Conservation (phyloP, 176 grass and related monocot species). For the Themeda triandra region DNA sequence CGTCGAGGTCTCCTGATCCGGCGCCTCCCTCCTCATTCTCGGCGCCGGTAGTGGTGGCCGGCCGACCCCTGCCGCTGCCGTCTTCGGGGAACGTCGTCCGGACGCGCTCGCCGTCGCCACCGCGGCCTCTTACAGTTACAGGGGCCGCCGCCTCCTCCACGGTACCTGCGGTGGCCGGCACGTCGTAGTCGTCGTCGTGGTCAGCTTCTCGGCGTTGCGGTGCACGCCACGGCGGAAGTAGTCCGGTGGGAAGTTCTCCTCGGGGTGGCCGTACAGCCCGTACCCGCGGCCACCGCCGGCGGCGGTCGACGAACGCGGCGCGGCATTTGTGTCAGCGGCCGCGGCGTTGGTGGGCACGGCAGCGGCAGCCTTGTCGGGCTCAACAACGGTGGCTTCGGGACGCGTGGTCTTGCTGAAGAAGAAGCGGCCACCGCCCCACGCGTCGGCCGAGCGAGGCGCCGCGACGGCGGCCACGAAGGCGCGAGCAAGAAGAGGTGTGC, state of each 20-base stretch:
- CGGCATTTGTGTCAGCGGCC: not conserved
- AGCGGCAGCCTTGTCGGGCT: conserved; percentile 22
- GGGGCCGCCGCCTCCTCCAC: not conserved
- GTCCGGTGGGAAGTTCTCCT: conserved; percentile 39
- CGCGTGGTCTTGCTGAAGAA: conserved; percentile 50
- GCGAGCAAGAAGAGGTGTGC: too few relatives aligned
- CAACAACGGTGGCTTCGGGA: not conserved
- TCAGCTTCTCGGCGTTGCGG: conserved; percentile 46
- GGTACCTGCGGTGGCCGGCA: not conserved
- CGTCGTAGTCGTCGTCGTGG: conserved; percentile 6
- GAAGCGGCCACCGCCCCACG: conserved; percentile 39
- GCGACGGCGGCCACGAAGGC: not conserved
- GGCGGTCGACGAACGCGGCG: conserved; percentile 24
- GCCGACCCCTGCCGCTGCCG: conserved; percentile 40
- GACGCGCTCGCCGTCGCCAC: not conserved
- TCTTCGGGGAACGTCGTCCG: conserved; percentile 1
- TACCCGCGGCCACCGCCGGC: conserved; percentile 29
- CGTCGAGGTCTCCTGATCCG: not conserved
- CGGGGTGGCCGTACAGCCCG: conserved; percentile 50
- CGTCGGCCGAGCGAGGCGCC: not conserved
- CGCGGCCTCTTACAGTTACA: not conserved
- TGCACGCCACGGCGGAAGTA: conserved; percentile 63
- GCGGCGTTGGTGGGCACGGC: not conserved
- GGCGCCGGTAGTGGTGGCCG: not conserved
- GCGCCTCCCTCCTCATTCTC: not conserved